These are phyloP conservation scores for Sporothrix inflata DNA, from an alignment of 2,329 filamentous ascomycete species.

Conservation along the genomic window DNA sequence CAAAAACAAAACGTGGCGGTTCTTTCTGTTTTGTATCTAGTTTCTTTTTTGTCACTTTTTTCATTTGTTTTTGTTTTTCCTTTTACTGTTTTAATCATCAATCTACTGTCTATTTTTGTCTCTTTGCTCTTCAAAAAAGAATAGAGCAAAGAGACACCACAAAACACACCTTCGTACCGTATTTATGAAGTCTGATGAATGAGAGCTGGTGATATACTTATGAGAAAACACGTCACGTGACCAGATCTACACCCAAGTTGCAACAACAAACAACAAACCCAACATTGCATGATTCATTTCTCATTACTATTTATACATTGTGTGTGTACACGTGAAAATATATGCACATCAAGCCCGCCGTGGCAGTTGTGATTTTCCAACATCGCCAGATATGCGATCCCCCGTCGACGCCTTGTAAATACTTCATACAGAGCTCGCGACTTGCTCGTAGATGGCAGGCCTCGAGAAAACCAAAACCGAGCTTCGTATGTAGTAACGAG, in stretches of 20 bases:
- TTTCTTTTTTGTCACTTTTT: not conserved
- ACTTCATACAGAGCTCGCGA: not conserved
- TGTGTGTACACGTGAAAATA: not conserved
- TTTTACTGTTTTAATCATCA: not conserved
- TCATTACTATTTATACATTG: conserved; percentile 7
- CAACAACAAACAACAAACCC: too few species aligned
- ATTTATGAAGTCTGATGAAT: not conserved
- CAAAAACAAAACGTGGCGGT: not conserved
- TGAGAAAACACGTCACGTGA: not conserved
- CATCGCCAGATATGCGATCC: not conserved
- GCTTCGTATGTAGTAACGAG: not conserved
- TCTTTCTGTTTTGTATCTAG: conserved; percentile 12
- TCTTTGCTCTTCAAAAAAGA: conserved; percentile 10
- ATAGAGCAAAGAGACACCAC: conserved; percentile 2
- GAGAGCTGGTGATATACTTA: not conserved
- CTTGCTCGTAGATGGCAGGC: not conserved
- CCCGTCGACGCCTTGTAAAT: not conserved
- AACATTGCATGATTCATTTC: not conserved
- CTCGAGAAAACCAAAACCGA: not conserved
- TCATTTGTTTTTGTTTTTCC: not conserved
- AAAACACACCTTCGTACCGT: not conserved
- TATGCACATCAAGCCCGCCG: not conserved
- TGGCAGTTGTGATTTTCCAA: not conserved
- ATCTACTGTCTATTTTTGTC: not conserved
- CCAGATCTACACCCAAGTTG: too few species aligned